Percentiles rank a stretch among this genome's conserved stretches.
phyloP scores from a whole-genome alignment of 768 basidiomycete species.

The Rhodotorula sphaerocarpa region DNA sequence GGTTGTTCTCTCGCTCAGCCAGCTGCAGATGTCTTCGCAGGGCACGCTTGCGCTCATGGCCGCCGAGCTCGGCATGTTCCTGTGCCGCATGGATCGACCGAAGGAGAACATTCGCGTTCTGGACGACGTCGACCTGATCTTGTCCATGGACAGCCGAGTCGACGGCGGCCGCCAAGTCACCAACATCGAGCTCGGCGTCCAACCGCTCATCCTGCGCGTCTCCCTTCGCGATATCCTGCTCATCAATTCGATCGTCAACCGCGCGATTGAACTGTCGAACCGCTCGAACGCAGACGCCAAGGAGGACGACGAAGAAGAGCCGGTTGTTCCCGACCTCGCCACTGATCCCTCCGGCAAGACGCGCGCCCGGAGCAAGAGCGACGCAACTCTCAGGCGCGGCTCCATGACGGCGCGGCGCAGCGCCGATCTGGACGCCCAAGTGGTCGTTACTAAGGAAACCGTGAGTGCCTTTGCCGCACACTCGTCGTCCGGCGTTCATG shows the following conservation, averaged over 20 bases:
- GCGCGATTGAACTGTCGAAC: constrained; percentile 68
- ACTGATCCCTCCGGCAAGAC: neutral
- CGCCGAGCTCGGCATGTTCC: constrained; percentile 80
- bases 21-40: constrained; percentile 84
- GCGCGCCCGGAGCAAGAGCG: constrained; percentile 11
- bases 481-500: neutral
- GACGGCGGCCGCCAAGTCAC: constrained; percentile 54
- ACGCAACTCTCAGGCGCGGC: constrained; percentile 1
- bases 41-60: constrained; percentile 74
- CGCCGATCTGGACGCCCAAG: constrained; percentile 20
- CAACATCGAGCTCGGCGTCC: constrained; percentile 69
- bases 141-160: constrained; percentile 72
- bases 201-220: constrained; percentile 84
- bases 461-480: neutral
- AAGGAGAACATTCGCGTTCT: constrained; percentile 81
- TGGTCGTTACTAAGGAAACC: constrained; percentile 34
- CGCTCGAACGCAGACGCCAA: constrained; percentile 7
- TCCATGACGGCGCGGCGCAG: constrained; percentile 3
- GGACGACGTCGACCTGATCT: constrained; percentile 80
- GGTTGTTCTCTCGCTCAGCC: constrained; percentile 71
- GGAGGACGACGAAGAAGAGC: neutral
- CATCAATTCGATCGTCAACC: constrained; percentile 76
- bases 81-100: constrained; percentile 70
- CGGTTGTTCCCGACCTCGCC: neutral
- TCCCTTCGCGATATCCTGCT: constrained; percentile 89